Base-by-base conservation (phyloP, 1,284 basidiomycete species). In the Tilletia indica region DNA sequence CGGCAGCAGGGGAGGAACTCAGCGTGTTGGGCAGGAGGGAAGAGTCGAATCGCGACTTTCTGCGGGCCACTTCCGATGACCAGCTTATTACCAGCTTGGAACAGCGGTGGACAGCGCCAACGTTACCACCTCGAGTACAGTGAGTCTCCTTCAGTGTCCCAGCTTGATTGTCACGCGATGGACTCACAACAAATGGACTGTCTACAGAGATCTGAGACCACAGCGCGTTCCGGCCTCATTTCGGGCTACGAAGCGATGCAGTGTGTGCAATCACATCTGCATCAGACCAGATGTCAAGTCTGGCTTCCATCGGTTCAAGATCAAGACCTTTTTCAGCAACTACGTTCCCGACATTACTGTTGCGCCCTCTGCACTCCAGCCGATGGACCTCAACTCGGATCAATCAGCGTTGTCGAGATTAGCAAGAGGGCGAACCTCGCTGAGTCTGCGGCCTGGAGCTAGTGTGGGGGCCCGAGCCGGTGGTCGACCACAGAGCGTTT, bases 231-330 rank as follows among this genome's bases (percentile, higher is more conserved):
- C 93, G 0, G 88, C 99, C 2, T 91, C 92, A 74, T 92, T 94
- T 0, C 98, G 98, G 85, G 89, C 92, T 68, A 94, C 94, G 2
- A 98, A 98, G 85, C 92, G 97, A 5, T 99, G 97, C 86, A 91
- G 93, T 4, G 89, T 88, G 2, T 99, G 97, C 84, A 90, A 92
- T 16, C 96, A 98, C 85, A 96, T 98, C 77, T 89, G 99, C 73
- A 96, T 98, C 86, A 97, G 97, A 82, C 97, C 97, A 0, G 97
- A 99, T 84, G 92, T 94, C 80, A 99, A 98, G 84, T 91, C 94
- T 0, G 92, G 93, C 78, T 93, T 92, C 5, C 91, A 93, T 45
- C 89, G 93, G 5, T 97, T 92, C 89, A 98, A 98, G 86, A 98
- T 99, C 86, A 97, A 97, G 85, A 64, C 61, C 31, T 64, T 64